A percentile compares a stretch with the other conserved stretches of the same genome.
Conservation (phyloP, 352 stramenopile genomes). For the Detonula confervacea region DNA sequence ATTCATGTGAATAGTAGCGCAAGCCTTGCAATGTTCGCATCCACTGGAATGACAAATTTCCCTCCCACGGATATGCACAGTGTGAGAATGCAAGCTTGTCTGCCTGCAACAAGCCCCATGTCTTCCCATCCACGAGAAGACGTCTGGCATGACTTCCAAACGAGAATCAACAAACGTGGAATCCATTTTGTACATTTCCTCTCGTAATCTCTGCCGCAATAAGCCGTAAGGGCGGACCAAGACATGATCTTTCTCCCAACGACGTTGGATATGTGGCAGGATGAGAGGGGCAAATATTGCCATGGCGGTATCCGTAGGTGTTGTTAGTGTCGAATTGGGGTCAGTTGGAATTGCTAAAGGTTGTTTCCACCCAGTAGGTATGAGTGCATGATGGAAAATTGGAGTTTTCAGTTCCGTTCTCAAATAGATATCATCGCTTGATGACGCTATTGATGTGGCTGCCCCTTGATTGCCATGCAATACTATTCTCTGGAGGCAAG, state of each 20-base stretch:
- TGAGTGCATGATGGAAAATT: conserved; percentile 10
- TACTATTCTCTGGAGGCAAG: conserved; percentile 28
- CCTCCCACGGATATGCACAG: background rate
- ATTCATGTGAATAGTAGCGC: conserved; percentile 21
- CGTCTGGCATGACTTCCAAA: conserved; percentile 19
- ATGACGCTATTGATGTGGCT: background rate
- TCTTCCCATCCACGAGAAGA: conserved; percentile 32
- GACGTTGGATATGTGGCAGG: conserved; percentile 8
- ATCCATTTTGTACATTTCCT: conserved; percentile 23
- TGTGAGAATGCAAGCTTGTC: conserved; percentile 13
- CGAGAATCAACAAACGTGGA: conserved; percentile 20
- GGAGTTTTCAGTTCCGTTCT: background rate
- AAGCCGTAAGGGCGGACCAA: conserved; percentile 29
- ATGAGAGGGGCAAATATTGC: conserved; percentile 19
- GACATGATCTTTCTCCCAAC: conserved; percentile 29
- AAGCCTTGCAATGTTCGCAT: conserved; percentile 13
- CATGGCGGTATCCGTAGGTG: conserved; percentile 4
- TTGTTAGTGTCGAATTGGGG: background rate
- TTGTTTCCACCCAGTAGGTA: conserved; percentile 17
- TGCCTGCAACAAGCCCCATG: conserved; percentile 11
- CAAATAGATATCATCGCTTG: background rate
- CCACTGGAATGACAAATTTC: conserved; percentile 17
- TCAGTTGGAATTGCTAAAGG: background rate
- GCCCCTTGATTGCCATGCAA: conserved; percentile 23
- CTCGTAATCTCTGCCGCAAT: conserved; percentile 9